Percentiles rank a stretch among this genome's conserved stretches.
These are phyloP conservation scores for Aspergillus fijiensis DNA, from an alignment of 2,329 filamentous ascomycete species.

Conservation along the genomic window DNA sequence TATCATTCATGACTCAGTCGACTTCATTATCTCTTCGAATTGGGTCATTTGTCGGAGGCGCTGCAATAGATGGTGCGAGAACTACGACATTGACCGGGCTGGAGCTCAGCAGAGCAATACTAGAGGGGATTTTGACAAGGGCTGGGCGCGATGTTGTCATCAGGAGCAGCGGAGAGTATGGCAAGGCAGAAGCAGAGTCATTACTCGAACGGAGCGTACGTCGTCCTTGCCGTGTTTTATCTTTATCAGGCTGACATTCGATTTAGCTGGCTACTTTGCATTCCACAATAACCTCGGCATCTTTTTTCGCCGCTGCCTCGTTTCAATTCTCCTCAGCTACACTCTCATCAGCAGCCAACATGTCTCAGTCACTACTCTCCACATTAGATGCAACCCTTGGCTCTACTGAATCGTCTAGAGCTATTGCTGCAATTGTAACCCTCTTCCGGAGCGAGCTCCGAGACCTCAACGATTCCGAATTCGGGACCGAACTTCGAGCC, in stretches of 20 bases:
- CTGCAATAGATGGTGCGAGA: conserved; percentile 45
- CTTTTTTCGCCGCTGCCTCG: conserved; percentile 48
- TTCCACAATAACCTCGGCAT: conserved; percentile 47
- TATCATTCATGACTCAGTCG: conserved; percentile 47
- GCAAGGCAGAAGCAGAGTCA: conserved; percentile 44
- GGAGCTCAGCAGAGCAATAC: conserved; percentile 45
- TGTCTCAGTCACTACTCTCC: conserved; percentile 47
- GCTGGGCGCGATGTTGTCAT: conserved; percentile 47
- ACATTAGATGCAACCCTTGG: conserved; percentile 49
- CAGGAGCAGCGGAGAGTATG: conserved; percentile 49
- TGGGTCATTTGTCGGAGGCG: conserved; percentile 45
- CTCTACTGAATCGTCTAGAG: conserved; percentile 50
- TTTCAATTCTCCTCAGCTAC: conserved; percentile 48
- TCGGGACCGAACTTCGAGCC: conserved; percentile 21
- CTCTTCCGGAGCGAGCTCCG: conserved; percentile 47
- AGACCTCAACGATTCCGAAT: conserved; percentile 28
- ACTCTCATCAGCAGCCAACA: conserved; percentile 42
- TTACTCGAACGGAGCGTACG: conserved; percentile 48
- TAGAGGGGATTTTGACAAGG: conserved; percentile 46
- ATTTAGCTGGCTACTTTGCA: conserved; percentile 45
- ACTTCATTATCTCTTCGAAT: conserved; percentile 47
- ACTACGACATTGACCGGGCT: conserved; percentile 47
- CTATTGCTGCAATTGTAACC: conserved; percentile 50
- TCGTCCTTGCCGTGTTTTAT: conserved; percentile 8
- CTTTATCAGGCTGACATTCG: conserved; percentile 11